Evolutionary conservation across 345 rosid species (phyloP), one percentile per base, ranked within the genome.

Genomic region (Ceriops tagal): DNA sequence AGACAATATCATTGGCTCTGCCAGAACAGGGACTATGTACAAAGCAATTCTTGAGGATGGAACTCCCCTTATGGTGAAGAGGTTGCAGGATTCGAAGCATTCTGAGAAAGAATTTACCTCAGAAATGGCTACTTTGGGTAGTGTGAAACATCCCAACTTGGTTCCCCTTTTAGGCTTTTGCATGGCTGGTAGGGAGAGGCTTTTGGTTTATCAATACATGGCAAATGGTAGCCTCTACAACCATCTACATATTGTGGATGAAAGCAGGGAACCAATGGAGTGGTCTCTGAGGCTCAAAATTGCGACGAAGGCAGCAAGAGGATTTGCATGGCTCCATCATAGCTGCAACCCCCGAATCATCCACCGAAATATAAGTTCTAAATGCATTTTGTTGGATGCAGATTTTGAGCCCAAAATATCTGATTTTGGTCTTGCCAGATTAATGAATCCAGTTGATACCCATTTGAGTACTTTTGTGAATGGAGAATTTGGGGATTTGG

Each of bases 321-420:
- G 81, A 11, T 66, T 81, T 58, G 74, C 84, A 5, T 81, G 84
- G 81, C 70, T 81, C 11, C 84, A 80, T 62, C 78, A 81, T 4
- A 64, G 49, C 27, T 57, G 76, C 18, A 65, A 69, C 28, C 58
- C 69, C 18, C 73, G 70, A n/a, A 51, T 77, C 3, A 15, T 62
- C 18, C 84, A 81, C 49, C 67, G 64, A 24, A 63, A 72, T 60
- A 65, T 81, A 20, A 77, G 73, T 75, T 72, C 79, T 2, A 81
- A 81, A 58, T 74, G 67, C 37, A 47, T 81, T n/a, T 32, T 74
- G 28, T 47, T 74, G 35, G 79, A 77, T 22, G 57, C 26, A 1
- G 53, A 72, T 55, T 77, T 75, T 24, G 77, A 77, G 59, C 75
- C 81, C 8, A 81, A 68, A 31, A 16, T 77, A 55, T 64, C 78